Base-by-base conservation (phyloP, 371 early-diverging fungal genomes). In the Funneliformis caledonium region DNA sequence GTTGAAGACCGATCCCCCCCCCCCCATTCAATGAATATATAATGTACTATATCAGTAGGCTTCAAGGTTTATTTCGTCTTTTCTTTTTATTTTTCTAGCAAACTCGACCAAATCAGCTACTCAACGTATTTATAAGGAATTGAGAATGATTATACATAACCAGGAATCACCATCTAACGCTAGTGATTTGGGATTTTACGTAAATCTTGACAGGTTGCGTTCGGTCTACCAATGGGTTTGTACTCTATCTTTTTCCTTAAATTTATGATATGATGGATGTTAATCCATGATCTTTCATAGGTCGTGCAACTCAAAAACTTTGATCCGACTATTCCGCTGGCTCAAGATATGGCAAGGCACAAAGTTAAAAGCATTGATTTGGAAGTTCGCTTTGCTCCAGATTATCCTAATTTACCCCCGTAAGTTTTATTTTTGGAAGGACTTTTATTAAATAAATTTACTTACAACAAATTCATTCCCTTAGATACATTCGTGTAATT, bases 331-430 rank as follows among this genome's bases (percentile, higher is more conserved):
- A 61, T 83, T 48, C 76, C 78, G 0, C 61, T 83, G 37, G 80
- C 83, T n/a, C 72, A 78, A 73, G 83, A 83, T 64, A 78, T 80
- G 78, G 64, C 59, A 48, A 33, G 22, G 9, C 48, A 73, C n/a
- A 80, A 80, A 11, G 82, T 68, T 9, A 83, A 78, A 22, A 70
- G 75, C 31, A 77, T 85, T 60, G 80, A 76, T 31, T 45, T 85
- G 11, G 85, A 85, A 80, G 79, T 85, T 64, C 70, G 83, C 33
- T 85, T 84, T 76, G 70, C 81, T 8, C 82, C 82, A 14, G 84
- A 85, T 19, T 84, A 75, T 65, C 85, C 85, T 26, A 45, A 43
- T 10, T 67, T 79, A 16, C 85, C 85, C 19, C 85, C 85, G 59
- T 85, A 56, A 33, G 70, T 80, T 47, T 56, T 72, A 16, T 61